Evolutionary conservation across 805 yeast species (phyloP), one percentile per base, ranked within the genome.

Genomic region (Nematodospora valgi): DNA sequence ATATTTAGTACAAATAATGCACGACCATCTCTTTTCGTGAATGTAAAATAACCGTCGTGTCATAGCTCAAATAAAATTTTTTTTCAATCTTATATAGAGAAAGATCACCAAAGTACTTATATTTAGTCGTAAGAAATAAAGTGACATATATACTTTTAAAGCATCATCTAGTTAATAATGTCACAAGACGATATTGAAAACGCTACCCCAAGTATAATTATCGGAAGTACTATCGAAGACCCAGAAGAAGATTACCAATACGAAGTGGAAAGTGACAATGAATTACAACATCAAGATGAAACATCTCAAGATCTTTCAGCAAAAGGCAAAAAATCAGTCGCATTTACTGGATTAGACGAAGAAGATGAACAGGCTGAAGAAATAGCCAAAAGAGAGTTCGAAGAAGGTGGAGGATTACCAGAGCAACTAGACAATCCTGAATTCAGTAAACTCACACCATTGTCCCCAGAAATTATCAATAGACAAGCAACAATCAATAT

Each of bases 401-500:
- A 86, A 72, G 98, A 87, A 64, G 96, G 98, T 61, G 98, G 98
- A 40, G 98, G 98, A 35, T 76, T 93, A 40, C 98, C 98, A 37
- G 96, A 85, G 60, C 98, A 93, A 67, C 96, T 96, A 39, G 82
- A 74, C 25, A 71, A 86, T 64, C 95, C 95, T 39, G 96, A 89
- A 58, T 83, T 91, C 54, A 47, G 83, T 26, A 58, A 68, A 47
- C 68, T 93, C 66, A 86, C 91, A 31, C 97, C 98, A 22, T 70
- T 86, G 44, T 82, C 94, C 6, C 93, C 95, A 36, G 98, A 89
- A 56, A 94, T 93, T 58, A 93, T 93, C 68, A 86, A 86, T 64
- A 85, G 98, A 76, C 99, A 93, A 71, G 99, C 99, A 44, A 93
- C 99, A 32, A 87, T 93, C 59, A 93, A 93, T 65, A 93, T 93